phyloP scores from a whole-genome alignment of 768 basidiomycete species.

The Suillus americanus region DNA sequence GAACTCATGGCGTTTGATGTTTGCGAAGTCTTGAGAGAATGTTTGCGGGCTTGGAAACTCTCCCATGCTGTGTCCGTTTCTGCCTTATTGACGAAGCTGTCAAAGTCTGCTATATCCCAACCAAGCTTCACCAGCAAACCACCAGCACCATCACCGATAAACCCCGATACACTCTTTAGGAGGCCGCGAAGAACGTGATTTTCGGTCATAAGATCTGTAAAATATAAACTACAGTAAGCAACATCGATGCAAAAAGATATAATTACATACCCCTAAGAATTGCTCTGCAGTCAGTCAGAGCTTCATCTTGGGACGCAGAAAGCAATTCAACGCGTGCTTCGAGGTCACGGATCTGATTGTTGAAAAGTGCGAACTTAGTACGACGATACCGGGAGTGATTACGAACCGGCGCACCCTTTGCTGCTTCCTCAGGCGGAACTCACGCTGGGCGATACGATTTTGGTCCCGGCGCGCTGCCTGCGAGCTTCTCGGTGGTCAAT shows the following conservation, averaged over 20 bases:
- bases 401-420: slow-evolving; percentile 55
- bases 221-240: slow-evolving; percentile 10
- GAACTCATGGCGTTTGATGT: slow-evolving; percentile 30
- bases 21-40: slow-evolving; percentile 28
- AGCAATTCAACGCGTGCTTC: slow-evolving; percentile 95
- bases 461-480: slow-evolving; percentile 88
- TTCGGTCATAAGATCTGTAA: slow-evolving; percentile 81
- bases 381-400: not conserved
- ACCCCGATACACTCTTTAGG: slow-evolving; percentile 70
- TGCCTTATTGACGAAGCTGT: slow-evolving; percentile 76
- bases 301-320: slow-evolving; percentile 90
- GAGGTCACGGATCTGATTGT: slow-evolving; percentile 82
- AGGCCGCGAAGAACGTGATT: slow-evolving; percentile 82
- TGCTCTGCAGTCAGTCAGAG: slow-evolving; percentile 77
- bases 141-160: slow-evolving; percentile 86
- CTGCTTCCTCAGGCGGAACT: slow-evolving; percentile 90
- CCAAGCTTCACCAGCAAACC: slow-evolving; percentile 77
- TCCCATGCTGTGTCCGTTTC: slow-evolving; percentile 96
- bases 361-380: slow-evolving; percentile 9
- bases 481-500: slow-evolving; percentile 48
- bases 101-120: slow-evolving; percentile 76
- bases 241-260: not conserved
- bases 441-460: slow-evolving; percentile 90
- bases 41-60: slow-evolving; percentile 75
- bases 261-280: slow-evolving; percentile 65